Evolutionary conservation across 371 early-diverging fungal genomes (phyloP).

Genomic region (Nematocida ausubeli): DNA sequence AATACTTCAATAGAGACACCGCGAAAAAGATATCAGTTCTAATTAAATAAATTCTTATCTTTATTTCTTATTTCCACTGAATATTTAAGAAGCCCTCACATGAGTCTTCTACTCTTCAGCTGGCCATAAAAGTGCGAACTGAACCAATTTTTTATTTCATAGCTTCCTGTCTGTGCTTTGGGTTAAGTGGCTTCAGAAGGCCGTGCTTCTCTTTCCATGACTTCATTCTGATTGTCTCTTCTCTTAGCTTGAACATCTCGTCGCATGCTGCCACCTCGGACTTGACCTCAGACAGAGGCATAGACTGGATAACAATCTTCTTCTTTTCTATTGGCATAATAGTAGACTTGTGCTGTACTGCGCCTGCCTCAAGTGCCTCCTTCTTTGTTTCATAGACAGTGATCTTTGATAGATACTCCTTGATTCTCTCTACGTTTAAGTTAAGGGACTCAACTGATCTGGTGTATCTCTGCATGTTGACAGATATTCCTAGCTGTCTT

Average conservation of each 20-base stretch:
- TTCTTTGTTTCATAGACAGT: constrained; percentile 57
- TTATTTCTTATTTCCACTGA: not conserved
- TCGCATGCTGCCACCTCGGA: constrained; percentile 6
- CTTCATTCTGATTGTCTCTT: constrained; percentile 38
- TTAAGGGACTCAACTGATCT: constrained; percentile 84
- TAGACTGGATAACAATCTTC: constrained; percentile 42
- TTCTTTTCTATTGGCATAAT: constrained; percentile 63
- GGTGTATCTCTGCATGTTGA: constrained; percentile 95
- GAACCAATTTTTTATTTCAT: not conserved
- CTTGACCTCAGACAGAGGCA: constrained; percentile 58
- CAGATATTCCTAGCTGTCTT: constrained; percentile 87
- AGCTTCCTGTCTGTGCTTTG: constrained; percentile 11
- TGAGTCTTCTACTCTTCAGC: not conserved
- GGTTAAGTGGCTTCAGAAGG: constrained; percentile 7
- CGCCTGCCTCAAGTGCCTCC: constrained; percentile 62
- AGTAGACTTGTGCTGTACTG: constrained; percentile 57
- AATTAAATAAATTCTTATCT: constrained; percentile 29
- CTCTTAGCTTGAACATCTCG: constrained; percentile 24
- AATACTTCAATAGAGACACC: constrained; percentile 35
- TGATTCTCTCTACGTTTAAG: constrained; percentile 87
- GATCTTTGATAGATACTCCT: constrained; percentile 75
- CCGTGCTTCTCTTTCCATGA: constrained; percentile 23
- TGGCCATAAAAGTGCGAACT: not conserved
- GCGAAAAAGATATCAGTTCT: not conserved
- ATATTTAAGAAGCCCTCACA: not conserved